Evolutionary conservation across 164 flowering plant genomes (phyloP).

Genomic region (Umbellularia californica): DNA sequence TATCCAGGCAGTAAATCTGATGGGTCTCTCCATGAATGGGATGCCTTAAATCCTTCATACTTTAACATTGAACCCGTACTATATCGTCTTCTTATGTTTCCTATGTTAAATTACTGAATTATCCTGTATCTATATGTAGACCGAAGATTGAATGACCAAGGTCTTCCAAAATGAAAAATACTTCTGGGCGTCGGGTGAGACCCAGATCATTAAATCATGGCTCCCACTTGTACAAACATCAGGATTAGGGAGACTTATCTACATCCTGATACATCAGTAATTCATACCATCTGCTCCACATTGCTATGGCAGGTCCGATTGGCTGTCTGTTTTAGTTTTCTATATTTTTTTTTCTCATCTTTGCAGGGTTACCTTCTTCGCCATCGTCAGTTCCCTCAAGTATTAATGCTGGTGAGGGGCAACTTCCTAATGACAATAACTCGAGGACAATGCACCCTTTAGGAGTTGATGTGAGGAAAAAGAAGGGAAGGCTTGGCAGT

Average conservation of each 20-base stretch:
- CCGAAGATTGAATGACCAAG: not conserved
- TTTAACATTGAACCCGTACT: not conserved
- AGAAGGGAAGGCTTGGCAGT: constrained; percentile 37
- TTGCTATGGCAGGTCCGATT: not conserved
- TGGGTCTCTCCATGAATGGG: not conserved
- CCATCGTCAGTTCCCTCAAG: constrained; percentile 50
- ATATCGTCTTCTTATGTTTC: not conserved
- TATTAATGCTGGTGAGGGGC: constrained; percentile 42
- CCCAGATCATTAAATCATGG: not conserved
- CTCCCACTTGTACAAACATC: not conserved
- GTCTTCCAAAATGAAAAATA: not conserved
- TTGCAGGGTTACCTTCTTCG: constrained; percentile 61
- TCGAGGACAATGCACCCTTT: constrained; percentile 55
- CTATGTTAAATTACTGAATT: not conserved
- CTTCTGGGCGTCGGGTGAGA: not conserved
- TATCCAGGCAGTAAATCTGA: not conserved
- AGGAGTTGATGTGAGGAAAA: constrained; percentile 68
- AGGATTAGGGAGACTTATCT: not conserved
- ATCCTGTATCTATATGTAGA: no score
- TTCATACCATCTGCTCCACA: not conserved
- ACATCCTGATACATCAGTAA: not conserved
- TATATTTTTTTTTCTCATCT: not conserved
- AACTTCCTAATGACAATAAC: constrained; percentile 40
- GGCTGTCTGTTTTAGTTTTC: not conserved
- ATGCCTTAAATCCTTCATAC: not conserved